phyloP scores from a whole-genome alignment of 768 basidiomycete species.

The Plicaturopsis crispa region DNA sequence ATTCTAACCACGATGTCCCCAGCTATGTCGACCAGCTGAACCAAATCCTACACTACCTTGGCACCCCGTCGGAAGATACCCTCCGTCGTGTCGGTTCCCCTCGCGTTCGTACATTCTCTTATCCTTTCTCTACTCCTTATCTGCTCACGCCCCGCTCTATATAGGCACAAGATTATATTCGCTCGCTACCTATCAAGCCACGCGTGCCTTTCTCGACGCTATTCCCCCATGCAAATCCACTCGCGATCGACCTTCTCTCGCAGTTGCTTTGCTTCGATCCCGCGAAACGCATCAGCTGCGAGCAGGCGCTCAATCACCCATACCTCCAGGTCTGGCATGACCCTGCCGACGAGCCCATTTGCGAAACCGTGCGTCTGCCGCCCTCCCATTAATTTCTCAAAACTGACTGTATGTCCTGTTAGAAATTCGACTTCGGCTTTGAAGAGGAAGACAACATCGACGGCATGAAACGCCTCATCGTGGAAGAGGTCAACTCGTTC shows the following conservation, averaged over 20 bases:
- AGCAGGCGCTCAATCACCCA: constrained; percentile 91
- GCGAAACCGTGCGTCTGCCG: constrained; percentile 67
- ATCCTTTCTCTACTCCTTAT: neutral
- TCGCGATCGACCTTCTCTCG: constrained; percentile 87
- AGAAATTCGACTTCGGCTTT: constrained; percentile 95
- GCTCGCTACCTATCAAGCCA: constrained; percentile 95
- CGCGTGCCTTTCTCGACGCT: constrained; percentile 86
- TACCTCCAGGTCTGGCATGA: constrained; percentile 98
- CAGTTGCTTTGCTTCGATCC: constrained; percentile 96
- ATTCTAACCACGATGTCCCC: constrained; percentile 7
- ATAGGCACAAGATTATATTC: constrained; percentile 96
- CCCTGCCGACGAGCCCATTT: constrained; percentile 87
- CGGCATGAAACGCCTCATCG: constrained; percentile 94
- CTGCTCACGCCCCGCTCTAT: constrained; percentile 3
- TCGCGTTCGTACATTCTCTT: constrained; percentile 44
- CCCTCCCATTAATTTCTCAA: neutral
- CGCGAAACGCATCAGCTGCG: constrained; percentile 91
- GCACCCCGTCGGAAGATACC: constrained; percentile 95
- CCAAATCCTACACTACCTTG: constrained; percentile 96
- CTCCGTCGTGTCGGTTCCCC: constrained; percentile 94
- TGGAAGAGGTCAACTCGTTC: constrained; percentile 88
- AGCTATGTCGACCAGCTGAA: constrained; percentile 99
- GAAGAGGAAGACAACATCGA: constrained; percentile 96
- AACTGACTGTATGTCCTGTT: too few relatives aligned
- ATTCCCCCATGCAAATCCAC: constrained; percentile 90